Evolutionary conservation across 2,329 filamentous ascomycete genomes (phyloP), one percentile per base, ranked within the genome.

Genomic region (Rhinocladiella mackenziei): DNA sequence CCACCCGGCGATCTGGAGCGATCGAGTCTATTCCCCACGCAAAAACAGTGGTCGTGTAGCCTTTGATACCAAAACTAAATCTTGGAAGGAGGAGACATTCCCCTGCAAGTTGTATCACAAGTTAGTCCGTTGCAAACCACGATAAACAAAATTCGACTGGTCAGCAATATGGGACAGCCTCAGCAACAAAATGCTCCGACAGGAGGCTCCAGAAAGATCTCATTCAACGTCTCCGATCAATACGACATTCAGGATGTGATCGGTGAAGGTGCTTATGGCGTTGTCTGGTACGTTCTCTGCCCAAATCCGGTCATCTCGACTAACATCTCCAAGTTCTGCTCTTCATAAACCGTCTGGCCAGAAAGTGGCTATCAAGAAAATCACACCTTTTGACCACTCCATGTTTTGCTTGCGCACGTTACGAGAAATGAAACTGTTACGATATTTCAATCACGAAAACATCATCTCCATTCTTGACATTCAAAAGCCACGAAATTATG

Each of bases 211-310:
- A 72, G 92, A 65, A 98, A 97, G 79, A 98, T 98, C 67, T 97
- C 89, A 44, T 98, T 98, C 82, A 98, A 98, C 64, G 92, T 98
- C 53, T 96, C 89, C 62, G 92, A 98, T 69, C 92, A 98, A 69
- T 98, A 98, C 66, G 92, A 98, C 64, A 98, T 98, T 57, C 91
- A 97, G 67, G 92, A 98, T 82, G 92, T 98, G 36, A 94, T 98
- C 49, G 92, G 92, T 58, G 92, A 98, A 71, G 92, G 92, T 63
- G 92, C 92, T 55, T 98, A 98, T 63, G 92, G 92, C 67, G 91
- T 98, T 56, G 92, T 98, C 57, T 97, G 92, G 89, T 96, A 78
- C 66, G 84, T 71, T 20, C 11, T 17, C 17, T 28, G 15, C 23
- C 38, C 30, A 23, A 35, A 41, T 51, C 58, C 8, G 18, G 22